Evolutionary conservation across 208 protist species (phyloP).

Genomic region (Polymyxa betae): DNA sequence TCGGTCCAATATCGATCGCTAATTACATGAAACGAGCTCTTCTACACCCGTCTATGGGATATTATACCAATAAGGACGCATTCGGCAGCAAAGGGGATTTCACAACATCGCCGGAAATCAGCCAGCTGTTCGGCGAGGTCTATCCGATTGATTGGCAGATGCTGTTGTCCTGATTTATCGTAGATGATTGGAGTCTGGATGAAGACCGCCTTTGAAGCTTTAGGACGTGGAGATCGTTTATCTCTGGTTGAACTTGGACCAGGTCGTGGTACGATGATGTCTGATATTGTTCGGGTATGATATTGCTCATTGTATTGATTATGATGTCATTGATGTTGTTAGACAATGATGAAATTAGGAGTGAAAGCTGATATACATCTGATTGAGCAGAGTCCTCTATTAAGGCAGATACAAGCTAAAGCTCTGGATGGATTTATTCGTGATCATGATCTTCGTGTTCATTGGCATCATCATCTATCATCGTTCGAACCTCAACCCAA

Average conservation of each 20-base stretch:
- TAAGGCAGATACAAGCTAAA: not conserved
- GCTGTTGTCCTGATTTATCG: not conserved
- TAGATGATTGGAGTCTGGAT: conserved; percentile 66
- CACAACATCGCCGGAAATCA: conserved; percentile 67
- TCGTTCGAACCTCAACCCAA: not conserved
- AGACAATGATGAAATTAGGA: not conserved
- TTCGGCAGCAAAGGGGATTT: conserved; percentile 67
- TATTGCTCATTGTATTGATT: not conserved
- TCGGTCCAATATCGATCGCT: conserved; percentile 62
- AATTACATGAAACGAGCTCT: conserved; percentile 64
- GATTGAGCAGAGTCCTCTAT: conserved; percentile 47
- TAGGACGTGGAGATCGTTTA: conserved; percentile 56
- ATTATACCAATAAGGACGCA: conserved; percentile 64
- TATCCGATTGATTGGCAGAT: not conserved
- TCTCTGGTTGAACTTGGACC: conserved; percentile 66
- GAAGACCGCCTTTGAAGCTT: conserved; percentile 54
- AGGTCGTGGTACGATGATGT: conserved; percentile 67
- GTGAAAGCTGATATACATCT: conserved; percentile 6
- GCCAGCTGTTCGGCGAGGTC: conserved; percentile 65
- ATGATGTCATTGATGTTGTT: not conserved
- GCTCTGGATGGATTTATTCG: not conserved
- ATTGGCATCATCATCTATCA: conserved; percentile 1
- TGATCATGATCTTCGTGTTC: not conserved
- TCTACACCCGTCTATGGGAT: conserved; percentile 63
- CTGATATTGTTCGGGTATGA: conserved; percentile 64